These are phyloP conservation scores for Mucor racemosus DNA, from an alignment of 371 early-diverging fungal species.

Conservation along the genomic window DNA sequence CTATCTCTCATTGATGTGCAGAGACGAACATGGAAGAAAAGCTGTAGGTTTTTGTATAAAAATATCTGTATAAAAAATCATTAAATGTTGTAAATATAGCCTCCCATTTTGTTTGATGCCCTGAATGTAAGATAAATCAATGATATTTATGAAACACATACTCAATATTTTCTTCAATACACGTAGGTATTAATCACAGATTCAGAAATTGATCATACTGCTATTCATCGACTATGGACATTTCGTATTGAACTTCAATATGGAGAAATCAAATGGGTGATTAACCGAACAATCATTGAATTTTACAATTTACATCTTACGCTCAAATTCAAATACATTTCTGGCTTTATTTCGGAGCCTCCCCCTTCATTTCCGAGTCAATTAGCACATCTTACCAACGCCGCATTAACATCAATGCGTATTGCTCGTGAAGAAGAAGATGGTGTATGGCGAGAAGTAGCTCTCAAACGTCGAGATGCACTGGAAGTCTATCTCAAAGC, in stretches of 20 bases:
- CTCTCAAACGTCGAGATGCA: constrained; percentile 60
- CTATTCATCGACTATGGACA: constrained; percentile 34
- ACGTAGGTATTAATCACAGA: constrained; percentile 53
- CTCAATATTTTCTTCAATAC: neutral
- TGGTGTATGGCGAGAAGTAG: constrained; percentile 38
- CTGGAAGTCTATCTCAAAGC: constrained; percentile 67
- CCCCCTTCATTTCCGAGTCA: constrained; percentile 52
- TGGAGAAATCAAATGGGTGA: constrained; percentile 81
- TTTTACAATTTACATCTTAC: constrained; percentile 70
- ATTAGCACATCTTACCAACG: constrained; percentile 40
- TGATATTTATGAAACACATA: neutral
- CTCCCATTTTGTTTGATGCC: constrained; percentile 46
- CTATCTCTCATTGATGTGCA: constrained; percentile 31
- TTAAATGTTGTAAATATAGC: constrained; percentile 24
- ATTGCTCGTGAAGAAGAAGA: constrained; percentile 37
- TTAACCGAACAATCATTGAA: constrained; percentile 69
- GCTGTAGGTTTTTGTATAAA: constrained; percentile 22
- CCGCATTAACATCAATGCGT: constrained; percentile 41
- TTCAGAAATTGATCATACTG: constrained; percentile 44
- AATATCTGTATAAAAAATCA: too few species aligned
- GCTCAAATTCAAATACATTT: constrained; percentile 48
- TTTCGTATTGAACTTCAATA: constrained; percentile 79
- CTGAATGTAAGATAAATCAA: constrained; percentile 27
- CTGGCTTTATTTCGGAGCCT: constrained; percentile 27
- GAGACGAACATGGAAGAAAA: constrained; percentile 42